Base-by-base conservation (phyloP, 495 filamentous ascomycete genomes). In the Parmelia sp. region DNA sequence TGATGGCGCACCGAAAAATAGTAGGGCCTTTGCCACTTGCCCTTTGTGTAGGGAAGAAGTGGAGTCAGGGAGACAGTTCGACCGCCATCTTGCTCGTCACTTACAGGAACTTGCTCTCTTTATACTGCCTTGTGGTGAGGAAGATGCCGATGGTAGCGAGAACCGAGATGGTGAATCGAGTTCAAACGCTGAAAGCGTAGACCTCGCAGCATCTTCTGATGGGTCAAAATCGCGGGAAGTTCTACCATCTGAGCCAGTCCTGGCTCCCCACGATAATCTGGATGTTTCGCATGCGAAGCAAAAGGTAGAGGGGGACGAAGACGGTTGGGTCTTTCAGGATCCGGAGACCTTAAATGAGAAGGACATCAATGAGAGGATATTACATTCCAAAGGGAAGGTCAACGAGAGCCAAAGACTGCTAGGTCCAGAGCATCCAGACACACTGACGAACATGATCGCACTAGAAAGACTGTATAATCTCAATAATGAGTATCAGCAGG, bases 71-170 rank as follows among this genome's bases (percentile, higher is more conserved):
- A 64, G 35, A 7, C 14, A 60, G 6, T 64, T 25, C n/a, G 44
- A 51, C 37, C 45, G 15, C 15, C 66, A 68, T 31, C 23, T 65
- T 17, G 66, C 66, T 21, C 40, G 57, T 6, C 62, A 68, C 51
- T 29, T 68, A 35, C 62, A 57, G 37, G 58, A 68, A 42, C 57
- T 68, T 15, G 62, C 66, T 7, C 36, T 68, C 8, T 68, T 61
- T 15, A 51, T 61, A 9, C 45, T 56, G 27, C 45, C 58, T 21
- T 29, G 35, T 27, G 42, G 39, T 42, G 35, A 65, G 1, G 19
- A 25, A 33, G 23, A 40, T 23, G 35, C 42, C 15, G 42, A 55
- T 17, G 14, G 17, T 6, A 42, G 40, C 14, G 40, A 42, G 40
- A 17, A 42, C 40, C 40, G 19, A 17, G 40, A 42, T 19, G 40